Evolutionary conservation across 495 filamentous ascomycete genomes (phyloP), one percentile per base, ranked within the genome.

Genomic region (Aspergillus olivimuriae): DNA sequence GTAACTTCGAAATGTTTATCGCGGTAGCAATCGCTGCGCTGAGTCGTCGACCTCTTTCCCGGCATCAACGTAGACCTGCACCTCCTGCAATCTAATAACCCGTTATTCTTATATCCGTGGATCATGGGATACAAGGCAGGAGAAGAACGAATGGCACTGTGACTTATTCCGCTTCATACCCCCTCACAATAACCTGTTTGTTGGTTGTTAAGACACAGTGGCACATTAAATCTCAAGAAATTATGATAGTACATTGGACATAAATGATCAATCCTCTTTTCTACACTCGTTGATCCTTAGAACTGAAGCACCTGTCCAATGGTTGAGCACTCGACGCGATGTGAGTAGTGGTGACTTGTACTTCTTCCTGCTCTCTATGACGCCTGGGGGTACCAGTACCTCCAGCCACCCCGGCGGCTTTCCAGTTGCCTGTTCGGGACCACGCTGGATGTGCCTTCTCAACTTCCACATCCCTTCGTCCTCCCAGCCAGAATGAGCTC

Each of bases 1-100:
- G 73, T 82, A 71, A 78, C 34, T 61, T 71, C 50, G 63, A 75
- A 52, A 62, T 83, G 42, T 53, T 81, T 55, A 63, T 74, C 41
- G 52, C 63, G 41, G 41, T 58, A 45, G 46, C 43, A 52, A 18
- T 34, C 37, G 30, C 20, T 11, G 26, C n/a, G 19, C 32, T 4
- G 14, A 44, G 34, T 10, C 36, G 26, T 7, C 19, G 15, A 39
- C 22, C 33, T 28, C 18, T 18, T 43, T 35, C 33, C 19, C 2
- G 12, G n/a, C 18, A 24, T 44, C 4, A 23, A 41, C 37, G 50
- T 56, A 56, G 36, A 41, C 31, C n/a, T 42, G 19, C 15, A 49
- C 63, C 81, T 85, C 83, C 76, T 75, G 76, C 75, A 68, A 83
- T 84, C 82, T 84, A 84, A 84, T 84, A 83, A 70, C 82, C 77